phyloP scores from a whole-genome alignment of 805 yeast genomes.

The Kurtzmaniella cleridarum region DNA sequence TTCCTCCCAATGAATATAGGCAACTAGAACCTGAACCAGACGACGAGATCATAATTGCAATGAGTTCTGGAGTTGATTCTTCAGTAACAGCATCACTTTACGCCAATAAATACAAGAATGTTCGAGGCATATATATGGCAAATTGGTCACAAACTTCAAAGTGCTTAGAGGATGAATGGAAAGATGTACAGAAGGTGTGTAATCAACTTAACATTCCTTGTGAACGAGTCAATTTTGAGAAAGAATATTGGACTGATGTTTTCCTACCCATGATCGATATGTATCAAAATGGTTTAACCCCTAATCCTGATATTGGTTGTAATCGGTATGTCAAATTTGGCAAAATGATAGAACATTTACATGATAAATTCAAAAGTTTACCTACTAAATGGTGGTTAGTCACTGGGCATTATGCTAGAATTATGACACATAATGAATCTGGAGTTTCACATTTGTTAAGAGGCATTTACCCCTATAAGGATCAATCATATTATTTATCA shows the following conservation, averaged over 20 bases:
- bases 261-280: constrained; percentile 84
- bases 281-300: constrained; percentile 73
- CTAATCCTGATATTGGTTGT: constrained; percentile 92
- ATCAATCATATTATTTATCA: constrained; percentile 87
- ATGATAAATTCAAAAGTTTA: constrained; percentile 20
- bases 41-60: constrained; percentile 75
- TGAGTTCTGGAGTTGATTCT: constrained; percentile 97
- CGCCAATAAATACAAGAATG: constrained; percentile 51
- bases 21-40: constrained; percentile 43
- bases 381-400: constrained; percentile 71
- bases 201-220: constrained; percentile 58
- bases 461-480: constrained; percentile 59
- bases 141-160: constrained; percentile 72
- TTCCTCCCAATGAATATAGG: constrained; percentile 9
- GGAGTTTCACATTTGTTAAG: constrained; percentile 46
- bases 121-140: constrained; percentile 85
- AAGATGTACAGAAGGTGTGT: constrained; percentile 67
- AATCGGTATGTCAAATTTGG: constrained; percentile 88
- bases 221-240: constrained; percentile 76
- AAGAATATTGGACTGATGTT: constrained; percentile 89
- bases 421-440: constrained; percentile 30
- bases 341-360: constrained; percentile 52
- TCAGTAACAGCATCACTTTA: constrained; percentile 76
- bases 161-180: constrained; percentile 88
- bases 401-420: constrained; percentile 77